phyloP scores from a whole-genome alignment of 2,329 filamentous ascomycete genomes.

The Epichloe baconii region DNA sequence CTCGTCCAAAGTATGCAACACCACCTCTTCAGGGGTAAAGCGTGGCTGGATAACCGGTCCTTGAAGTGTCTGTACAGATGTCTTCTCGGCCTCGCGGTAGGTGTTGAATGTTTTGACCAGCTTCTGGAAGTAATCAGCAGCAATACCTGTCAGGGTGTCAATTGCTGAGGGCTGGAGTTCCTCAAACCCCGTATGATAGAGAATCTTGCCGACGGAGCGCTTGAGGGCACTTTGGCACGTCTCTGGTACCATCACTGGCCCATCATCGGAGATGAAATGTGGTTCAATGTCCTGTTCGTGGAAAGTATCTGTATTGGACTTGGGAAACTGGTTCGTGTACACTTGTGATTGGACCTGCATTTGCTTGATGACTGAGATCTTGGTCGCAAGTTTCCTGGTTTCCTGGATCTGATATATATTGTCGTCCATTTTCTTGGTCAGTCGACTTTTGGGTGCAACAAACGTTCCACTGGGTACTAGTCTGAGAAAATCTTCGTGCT shows the following conservation, averaged over 20 bases:
- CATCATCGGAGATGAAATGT: slow-evolving; percentile 81
- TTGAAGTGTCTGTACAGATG: slow-evolving; percentile 35
- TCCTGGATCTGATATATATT: slow-evolving; percentile 96
- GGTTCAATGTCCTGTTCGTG: slow-evolving; percentile 74
- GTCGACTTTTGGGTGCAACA: slow-evolving; percentile 55
- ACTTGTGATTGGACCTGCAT: slow-evolving; percentile 98
- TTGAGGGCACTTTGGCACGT: slow-evolving; percentile 75
- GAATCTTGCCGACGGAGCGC: slow-evolving; percentile 83
- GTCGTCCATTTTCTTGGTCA: slow-evolving; percentile 70
- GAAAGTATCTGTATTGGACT: slow-evolving; percentile 85
- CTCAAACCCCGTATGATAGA: slow-evolving; percentile 93
- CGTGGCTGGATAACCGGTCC: slow-evolving; percentile 42
- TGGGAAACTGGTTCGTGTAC: slow-evolving; percentile 96
- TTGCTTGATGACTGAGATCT: slow-evolving; percentile 96
- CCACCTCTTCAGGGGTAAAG: slow-evolving; percentile 72
- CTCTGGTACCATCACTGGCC: slow-evolving; percentile 73
- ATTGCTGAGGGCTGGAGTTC: slow-evolving; percentile 92
- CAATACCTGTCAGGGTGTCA: slow-evolving; percentile 79
- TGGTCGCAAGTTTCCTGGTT: slow-evolving; percentile 87
- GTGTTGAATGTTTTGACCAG: slow-evolving; percentile 65
- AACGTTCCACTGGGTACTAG: slow-evolving; percentile 67
- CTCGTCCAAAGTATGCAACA: slow-evolving; percentile 74
- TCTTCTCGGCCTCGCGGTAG: slow-evolving; percentile 74
- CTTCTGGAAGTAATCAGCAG: slow-evolving; percentile 80
- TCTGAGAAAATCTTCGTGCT: slow-evolving; percentile 70